These are phyloP conservation scores for Magnusiomyces magnusii DNA, from an alignment of 1,139 yeast genomes.

Conservation along the genomic window DNA sequence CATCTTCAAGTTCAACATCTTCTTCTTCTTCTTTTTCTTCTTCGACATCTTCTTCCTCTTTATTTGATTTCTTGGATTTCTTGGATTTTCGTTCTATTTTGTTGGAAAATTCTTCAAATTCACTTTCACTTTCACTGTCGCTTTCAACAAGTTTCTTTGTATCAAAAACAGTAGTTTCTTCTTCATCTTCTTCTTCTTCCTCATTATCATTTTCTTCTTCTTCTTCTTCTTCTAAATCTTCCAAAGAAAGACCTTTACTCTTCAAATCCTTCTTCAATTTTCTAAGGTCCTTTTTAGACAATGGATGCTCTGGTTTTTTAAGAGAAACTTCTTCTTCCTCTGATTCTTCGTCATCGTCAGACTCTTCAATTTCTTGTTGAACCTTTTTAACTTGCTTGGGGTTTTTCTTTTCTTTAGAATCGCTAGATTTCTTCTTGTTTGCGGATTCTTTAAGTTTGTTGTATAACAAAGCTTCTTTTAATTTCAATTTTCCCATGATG, in stretches of 20 bases:
- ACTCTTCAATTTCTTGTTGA: constrained; percentile 14
- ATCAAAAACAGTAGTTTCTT: constrained; percentile 14
- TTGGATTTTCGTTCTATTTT: constrained; percentile 5
- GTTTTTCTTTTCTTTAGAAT: background rate
- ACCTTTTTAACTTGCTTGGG: constrained; percentile 8
- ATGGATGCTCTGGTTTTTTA: constrained; percentile 18
- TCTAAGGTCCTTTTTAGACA: constrained; percentile 26
- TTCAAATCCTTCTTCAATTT: constrained; percentile 18
- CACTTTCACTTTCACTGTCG: constrained; percentile 17
- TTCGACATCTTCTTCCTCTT: constrained; percentile 27
- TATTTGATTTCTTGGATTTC: constrained; percentile 20
- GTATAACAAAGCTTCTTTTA: constrained; percentile 3
- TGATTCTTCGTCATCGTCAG: constrained; percentile 16
- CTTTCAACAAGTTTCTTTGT: constrained; percentile 16
- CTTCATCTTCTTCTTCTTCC: constrained; percentile 16
- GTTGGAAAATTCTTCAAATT: constrained; percentile 8
- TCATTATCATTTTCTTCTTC: constrained; percentile 16
- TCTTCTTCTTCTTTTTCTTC: constrained; percentile 42
- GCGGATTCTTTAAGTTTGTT: background rate
- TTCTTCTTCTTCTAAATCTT: constrained; percentile 17
- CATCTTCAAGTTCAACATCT: constrained; percentile 43
- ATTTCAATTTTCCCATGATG: constrained; percentile 2
- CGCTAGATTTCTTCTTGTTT: background rate
- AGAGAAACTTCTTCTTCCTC: constrained; percentile 20
- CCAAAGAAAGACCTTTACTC: constrained; percentile 18